These are phyloP conservation scores for Phaeoacremonium minimum DNA, from an alignment of 2,329 filamentous ascomycete species.

Conservation along the genomic window DNA sequence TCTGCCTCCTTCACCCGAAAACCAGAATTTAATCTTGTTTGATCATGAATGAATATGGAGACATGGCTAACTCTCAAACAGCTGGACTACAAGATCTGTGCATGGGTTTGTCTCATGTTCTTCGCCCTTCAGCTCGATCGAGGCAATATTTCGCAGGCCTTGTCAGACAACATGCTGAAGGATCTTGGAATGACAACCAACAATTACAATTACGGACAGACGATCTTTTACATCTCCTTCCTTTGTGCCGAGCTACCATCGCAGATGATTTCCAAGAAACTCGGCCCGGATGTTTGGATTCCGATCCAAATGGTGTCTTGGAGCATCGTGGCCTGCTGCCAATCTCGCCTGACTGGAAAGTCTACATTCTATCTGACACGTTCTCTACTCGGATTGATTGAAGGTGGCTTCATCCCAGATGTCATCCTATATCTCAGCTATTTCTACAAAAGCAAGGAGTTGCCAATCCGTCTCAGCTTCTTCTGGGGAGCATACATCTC, in stretches of 20 bases:
- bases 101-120: conserved; percentile 27
- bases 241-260: conserved; percentile 50
- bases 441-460: conserved; percentile 64
- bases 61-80: no score
- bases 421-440: conserved; percentile 62
- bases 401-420: conserved; percentile 36
- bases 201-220: conserved; percentile 43
- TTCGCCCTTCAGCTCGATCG: conserved; percentile 30
- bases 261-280: conserved; percentile 44
- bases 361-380: conserved; percentile 34
- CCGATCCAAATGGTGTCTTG: conserved; percentile 37
- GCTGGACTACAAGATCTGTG: conserved; percentile 24
- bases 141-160: conserved; percentile 27
- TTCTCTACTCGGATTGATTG: conserved; percentile 35
- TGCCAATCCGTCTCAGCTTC: conserved; percentile 59
- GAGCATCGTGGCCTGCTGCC: conserved; percentile 27
- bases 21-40: no score
- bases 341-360: conserved; percentile 36
- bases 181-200: conserved; percentile 27
- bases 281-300: conserved; percentile 35
- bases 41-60: no score
- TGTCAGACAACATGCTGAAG: conserved; percentile 25
- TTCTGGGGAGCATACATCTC: conserved; percentile 61
- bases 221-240: conserved; percentile 43
- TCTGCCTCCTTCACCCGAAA: no score